phyloP scores from a whole-genome alignment of 345 rosid genomes.

The Cardamine resedifolia region DNA sequence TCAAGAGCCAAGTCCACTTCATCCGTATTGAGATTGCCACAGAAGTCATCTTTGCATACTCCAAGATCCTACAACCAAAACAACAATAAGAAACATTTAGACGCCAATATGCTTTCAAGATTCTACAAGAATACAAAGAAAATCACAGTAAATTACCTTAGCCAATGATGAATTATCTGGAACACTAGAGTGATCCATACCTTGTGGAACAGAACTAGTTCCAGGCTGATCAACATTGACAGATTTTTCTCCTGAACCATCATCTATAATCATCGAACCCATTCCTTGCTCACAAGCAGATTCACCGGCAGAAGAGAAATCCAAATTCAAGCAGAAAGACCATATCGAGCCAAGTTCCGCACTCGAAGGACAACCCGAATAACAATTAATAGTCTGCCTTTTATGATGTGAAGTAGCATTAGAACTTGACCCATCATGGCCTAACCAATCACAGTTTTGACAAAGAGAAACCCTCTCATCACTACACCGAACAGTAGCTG shows the following conservation, averaged over 20 bases:
- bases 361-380: constrained; percentile 90
- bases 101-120: not conserved
- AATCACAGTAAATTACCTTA: constrained; percentile 49
- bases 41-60: constrained; percentile 46
- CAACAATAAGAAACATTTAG: not conserved
- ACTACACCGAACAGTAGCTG: constrained; percentile 65
- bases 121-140: not conserved
- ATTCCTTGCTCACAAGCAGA: constrained; percentile 71
- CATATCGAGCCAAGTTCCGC: constrained; percentile 79
- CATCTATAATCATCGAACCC: constrained; percentile 85
- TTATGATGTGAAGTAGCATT: constrained; percentile 55
- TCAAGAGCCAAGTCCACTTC: constrained; percentile 78
- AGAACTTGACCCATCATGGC: constrained; percentile 54
- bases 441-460: constrained; percentile 89
- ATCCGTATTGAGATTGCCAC: constrained; percentile 68
- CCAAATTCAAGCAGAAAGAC: constrained; percentile 59
- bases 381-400: constrained; percentile 70
- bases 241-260: constrained; percentile 44
- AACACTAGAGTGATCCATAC: constrained; percentile 43
- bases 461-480: constrained; percentile 77
- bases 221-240: constrained; percentile 44
- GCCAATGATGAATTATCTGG: constrained; percentile 45
- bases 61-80: constrained; percentile 23
- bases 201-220: constrained; percentile 41
- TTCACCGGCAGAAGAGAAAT: constrained; percentile 48